Conservation (phyloP, 352 stramenopile species). For the Phytophthora ohioensis region DNA sequence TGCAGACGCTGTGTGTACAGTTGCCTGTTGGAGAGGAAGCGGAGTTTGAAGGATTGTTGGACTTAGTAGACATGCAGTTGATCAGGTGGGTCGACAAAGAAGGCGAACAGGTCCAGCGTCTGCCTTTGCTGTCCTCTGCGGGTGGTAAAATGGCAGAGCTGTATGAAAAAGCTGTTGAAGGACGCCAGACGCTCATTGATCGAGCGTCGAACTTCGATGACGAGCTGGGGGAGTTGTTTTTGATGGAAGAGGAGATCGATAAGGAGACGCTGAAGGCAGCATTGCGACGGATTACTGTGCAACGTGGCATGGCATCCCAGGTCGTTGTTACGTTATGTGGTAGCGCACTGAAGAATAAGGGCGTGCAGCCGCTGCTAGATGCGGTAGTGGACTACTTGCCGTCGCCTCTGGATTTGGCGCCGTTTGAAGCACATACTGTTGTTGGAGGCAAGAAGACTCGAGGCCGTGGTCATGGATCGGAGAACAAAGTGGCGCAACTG, state of each 20-base stretch:
- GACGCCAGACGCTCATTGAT: constrained; percentile 71
- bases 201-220: constrained; percentile 76
- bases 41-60: constrained; percentile 72
- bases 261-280: constrained; percentile 57
- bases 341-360: constrained; percentile 86
- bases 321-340: constrained; percentile 68
- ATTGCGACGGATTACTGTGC: constrained; percentile 71
- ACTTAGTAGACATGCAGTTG: constrained; percentile 77
- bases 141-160: constrained; percentile 63
- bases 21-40: constrained; percentile 70
- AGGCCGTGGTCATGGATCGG: constrained; percentile 4
- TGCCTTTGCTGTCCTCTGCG: constrained; percentile 55
- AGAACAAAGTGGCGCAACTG: constrained; percentile 42
- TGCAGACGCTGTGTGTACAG: constrained; percentile 72
- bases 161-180: constrained; percentile 47
- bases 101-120: constrained; percentile 57
- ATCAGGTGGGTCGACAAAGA: constrained; percentile 71
- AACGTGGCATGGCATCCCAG: constrained; percentile 48
- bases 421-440: constrained; percentile 66
- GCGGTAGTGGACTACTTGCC: constrained; percentile 98
- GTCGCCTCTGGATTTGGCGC: constrained; percentile 91
- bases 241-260: constrained; percentile 74
- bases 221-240: constrained; percentile 73
- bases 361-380: constrained; percentile 98
- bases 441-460: constrained; percentile 47